Percentiles rank a stretch among this genome's conserved stretches.
phyloP scores from a whole-genome alignment of 352 stramenopile species.

The Pythium vanterpoolii region DNA sequence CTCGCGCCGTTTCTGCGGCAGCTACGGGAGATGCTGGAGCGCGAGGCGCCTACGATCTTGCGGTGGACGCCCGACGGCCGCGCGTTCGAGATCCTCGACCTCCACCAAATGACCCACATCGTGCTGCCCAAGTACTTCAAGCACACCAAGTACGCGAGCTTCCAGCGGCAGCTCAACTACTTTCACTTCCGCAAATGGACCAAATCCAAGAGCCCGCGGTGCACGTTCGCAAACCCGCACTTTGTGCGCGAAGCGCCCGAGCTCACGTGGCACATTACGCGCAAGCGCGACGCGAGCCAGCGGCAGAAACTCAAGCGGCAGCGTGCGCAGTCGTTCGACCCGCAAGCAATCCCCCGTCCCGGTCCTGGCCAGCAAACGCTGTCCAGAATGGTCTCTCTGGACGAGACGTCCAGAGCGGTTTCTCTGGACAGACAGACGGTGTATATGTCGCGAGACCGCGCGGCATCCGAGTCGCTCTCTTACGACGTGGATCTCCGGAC shows the following conservation, averaged over 20 bases:
- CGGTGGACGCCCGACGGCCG: conserved; percentile 28
- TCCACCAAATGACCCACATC: conserved; percentile 29
- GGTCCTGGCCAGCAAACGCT: background rate
- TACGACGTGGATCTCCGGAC: background rate
- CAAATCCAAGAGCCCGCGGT: conserved; percentile 74
- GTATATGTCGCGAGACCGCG: background rate
- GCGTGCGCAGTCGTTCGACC: conserved; percentile 12
- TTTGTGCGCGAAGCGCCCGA: conserved; percentile 27
- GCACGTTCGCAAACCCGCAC: conserved; percentile 67
- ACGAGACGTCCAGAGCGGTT: too few species aligned
- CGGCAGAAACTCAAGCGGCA: conserved; percentile 3
- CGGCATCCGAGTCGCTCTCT: background rate
- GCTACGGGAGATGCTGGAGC: conserved; percentile 46
- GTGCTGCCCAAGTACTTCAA: conserved; percentile 93
- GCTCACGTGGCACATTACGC: conserved; percentile 23
- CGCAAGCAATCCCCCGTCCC: background rate
- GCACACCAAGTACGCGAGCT: conserved; percentile 92
- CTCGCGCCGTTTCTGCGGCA: conserved; percentile 38
- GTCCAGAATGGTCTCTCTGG: too few species aligned
- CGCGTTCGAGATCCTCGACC: conserved; percentile 37
- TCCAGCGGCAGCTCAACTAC: conserved; percentile 94
- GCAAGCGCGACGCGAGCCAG: conserved; percentile 17
- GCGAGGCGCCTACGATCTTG: conserved; percentile 30
- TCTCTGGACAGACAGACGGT: too few species aligned
- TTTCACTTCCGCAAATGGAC: conserved; percentile 92